Base-by-base conservation (phyloP, 2,329 filamentous ascomycete species). In the Penicillium sp. region DNA sequence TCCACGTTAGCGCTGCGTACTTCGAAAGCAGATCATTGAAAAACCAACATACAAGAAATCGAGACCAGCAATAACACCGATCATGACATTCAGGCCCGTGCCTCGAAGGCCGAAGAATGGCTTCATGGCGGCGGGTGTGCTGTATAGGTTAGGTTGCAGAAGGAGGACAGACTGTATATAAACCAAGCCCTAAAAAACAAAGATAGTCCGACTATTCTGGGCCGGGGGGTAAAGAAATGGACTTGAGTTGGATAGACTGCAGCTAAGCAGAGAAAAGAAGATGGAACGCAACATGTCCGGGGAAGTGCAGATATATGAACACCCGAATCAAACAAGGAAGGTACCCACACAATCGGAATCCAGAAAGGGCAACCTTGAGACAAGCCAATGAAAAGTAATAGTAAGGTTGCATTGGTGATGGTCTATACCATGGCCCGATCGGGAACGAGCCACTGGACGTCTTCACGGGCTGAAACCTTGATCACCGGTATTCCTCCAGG, bases 61-160 rank as follows among this genome's bases (percentile, higher is more conserved):
- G 49, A 87, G 83, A 67, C 88, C 88, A 57, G 88, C 88, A 66
- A 91, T 82, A n/a, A 86, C 75, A 60, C 85, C 85, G 64, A 91
- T 84, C 53, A 87, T 87, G 72, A 84, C 81, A 77, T 88, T 89
- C 62, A 91, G 84, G 72, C 75, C 74, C 34, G 81, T 77, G 76
- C 88, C 88, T 54, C 81, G 81, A 60, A 90, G 81, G 72, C 88
- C 88, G 65, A 88, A 84, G 68, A 82, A 90, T 57, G 73, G 76
- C 50, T 64, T 65, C 68, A 73, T 72, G 40, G 50, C 63, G 63
- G 49, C 60, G 34, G 31, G 3, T 40, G n/a, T 13, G 38, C 11
- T 51, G 29, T 47, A 27, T 21, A n/a, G 7, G 40, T 41, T 47
- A 49, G 39, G 11, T 7, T 31, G 16, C 1, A 19, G n/a, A 13